A percentile compares a stretch with the other conserved stretches of the same genome.
Evolutionary conservation across 495 filamentous ascomycete species (phyloP).

Genomic region (Penicillium dipodomyicola): DNA sequence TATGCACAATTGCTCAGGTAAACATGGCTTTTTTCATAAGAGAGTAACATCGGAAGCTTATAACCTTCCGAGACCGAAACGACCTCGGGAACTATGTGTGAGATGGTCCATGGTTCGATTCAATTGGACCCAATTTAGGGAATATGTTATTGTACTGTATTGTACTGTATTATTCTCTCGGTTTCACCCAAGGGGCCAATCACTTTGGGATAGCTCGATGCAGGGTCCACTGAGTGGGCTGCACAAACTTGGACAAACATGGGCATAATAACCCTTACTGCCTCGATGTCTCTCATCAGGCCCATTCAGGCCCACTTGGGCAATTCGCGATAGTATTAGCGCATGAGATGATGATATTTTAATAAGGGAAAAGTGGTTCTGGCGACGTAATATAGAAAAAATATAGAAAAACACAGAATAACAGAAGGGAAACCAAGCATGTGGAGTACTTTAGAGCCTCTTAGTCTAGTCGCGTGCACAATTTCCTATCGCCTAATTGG

Average conservation of each 20-base stretch:
- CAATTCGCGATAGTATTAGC: neutral
- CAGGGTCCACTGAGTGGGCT: slow-evolving; percentile 13
- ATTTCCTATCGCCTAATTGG: slow-evolving; percentile 8
- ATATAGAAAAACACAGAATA: neutral
- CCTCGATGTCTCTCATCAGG: neutral
- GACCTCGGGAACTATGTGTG: too few relatives aligned
- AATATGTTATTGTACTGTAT: neutral
- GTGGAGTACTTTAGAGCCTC: slow-evolving; percentile 3
- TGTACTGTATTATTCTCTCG: neutral
- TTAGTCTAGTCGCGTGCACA: slow-evolving; percentile 8
- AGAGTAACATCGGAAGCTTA: neutral
- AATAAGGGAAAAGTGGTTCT: slow-evolving; percentile 1
- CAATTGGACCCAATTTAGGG: too few relatives aligned
- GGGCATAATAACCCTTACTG: slow-evolving; percentile 2
- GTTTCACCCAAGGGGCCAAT: neutral
- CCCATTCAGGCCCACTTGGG: neutral
- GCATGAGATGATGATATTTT: neutral
- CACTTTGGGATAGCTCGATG: slow-evolving; percentile 1
- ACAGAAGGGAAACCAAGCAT: slow-evolving; percentile 7
- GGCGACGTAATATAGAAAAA: neutral
- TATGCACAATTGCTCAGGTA: neutral
- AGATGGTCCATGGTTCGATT: too few relatives aligned
- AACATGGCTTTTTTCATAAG: neutral
- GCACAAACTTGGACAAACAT: neutral
- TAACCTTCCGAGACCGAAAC: neutral